These are phyloP conservation scores for Clavispora vitiphila DNA, from an alignment of 805 yeast genomes.

Conservation along the genomic window DNA sequence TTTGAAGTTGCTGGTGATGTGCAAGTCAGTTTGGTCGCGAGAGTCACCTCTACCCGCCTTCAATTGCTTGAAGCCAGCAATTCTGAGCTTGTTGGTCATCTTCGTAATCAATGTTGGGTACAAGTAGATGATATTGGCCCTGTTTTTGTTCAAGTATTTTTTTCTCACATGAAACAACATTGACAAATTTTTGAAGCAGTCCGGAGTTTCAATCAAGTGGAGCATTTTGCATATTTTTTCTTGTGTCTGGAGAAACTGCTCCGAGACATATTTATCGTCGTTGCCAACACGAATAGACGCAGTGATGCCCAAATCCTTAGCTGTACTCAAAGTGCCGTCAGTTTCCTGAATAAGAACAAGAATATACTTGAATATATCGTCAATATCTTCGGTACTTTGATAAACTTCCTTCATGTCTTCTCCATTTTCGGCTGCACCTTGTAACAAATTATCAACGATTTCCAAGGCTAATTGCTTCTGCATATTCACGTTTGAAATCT, in stretches of 20 bases:
- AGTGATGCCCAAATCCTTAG: conserved; percentile 36
- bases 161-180: conserved; percentile 33
- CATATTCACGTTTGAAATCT: conserved; percentile 44
- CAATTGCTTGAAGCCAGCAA: conserved; percentile 24
- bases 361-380: conserved; percentile 56
- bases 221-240: conserved; percentile 66
- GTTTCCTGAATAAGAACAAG: conserved; percentile 46
- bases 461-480: conserved; percentile 57
- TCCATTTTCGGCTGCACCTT: conserved; percentile 19
- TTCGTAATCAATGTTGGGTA: conserved; percentile 71
- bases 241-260: conserved; percentile 42
- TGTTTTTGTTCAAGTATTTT: conserved; percentile 50
- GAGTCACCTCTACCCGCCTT: conserved; percentile 25
- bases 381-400: conserved; percentile 42
- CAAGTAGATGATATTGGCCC: conserved; percentile 53
- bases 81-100: conserved; percentile 56
- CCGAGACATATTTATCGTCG: conserved; percentile 25
- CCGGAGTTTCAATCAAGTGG: conserved; percentile 51
- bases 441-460: conserved; percentile 55
- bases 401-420: conserved; percentile 27
- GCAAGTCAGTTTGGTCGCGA: conserved; percentile 17
- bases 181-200: conserved; percentile 34
- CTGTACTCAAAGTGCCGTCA: conserved; percentile 25
- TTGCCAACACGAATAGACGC: conserved; percentile 26
- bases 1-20: conserved; percentile 58